Evolutionary conservation across 2,329 filamentous ascomycete genomes (phyloP), one percentile per base, ranked within the genome.

Genomic region (Aspergillus sp.): DNA sequence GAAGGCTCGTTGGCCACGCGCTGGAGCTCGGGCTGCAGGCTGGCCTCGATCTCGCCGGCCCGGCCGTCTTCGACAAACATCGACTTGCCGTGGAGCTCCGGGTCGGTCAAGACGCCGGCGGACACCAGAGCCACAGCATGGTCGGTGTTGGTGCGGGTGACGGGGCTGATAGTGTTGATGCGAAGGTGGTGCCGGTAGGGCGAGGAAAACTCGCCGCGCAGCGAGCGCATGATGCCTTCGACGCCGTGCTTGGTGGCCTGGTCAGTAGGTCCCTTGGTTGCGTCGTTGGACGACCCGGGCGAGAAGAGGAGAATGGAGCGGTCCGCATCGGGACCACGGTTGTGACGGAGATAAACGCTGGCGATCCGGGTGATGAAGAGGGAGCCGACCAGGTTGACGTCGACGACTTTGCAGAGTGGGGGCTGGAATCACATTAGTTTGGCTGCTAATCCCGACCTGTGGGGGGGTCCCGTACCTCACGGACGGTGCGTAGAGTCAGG

Each of bases 311-410:
- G 58, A 29, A 69, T 50, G 6, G 60, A 66, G 16, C 62, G 60
- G 37, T 67, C 62, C 5, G 48, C 45, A 2, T 41, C 40, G 0
- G 44, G 37, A 8, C 49, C 40, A 25, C 50, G 40, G 34, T 55
- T 55, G 48, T 70, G 61, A 15, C 58, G 58, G 26, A 72, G 56
- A 40, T 69, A 72, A 4, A 67, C 68, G 12, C 63, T 53, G 1
- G 69, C 69, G 10, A 72, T 61, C 1, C 68, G 55, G 4, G 63
- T 57, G 38, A 72, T 69, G 28, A 64, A 63, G 14, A 71, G 41
- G 2, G 61, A 61, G 7, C 65, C 69, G 4, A 58, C 52, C 5
- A 72, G 50, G 39, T 72, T 70, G 35, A 72, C 60, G 25, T 69
- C 62, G 11, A 71, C 46, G 3, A 61, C 55, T 37, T 57, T 59